Evolutionary conservation across 106 monocot species (phyloP), one percentile per base, ranked within the genome.

Genomic region (Xerophyta viscosa): DNA sequence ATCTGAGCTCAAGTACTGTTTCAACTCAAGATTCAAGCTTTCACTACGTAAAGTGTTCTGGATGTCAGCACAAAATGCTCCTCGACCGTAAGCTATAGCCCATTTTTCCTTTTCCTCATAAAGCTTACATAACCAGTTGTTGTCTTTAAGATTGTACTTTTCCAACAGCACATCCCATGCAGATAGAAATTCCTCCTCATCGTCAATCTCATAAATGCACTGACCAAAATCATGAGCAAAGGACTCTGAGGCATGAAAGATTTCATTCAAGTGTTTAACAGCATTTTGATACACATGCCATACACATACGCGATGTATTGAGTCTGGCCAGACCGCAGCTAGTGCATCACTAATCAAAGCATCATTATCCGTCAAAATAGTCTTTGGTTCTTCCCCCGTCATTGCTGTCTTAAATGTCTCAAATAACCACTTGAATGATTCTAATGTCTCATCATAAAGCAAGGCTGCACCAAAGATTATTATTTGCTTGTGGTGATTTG

Each of bases 391-490:
- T 52, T 72, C 76, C 14, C 71, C 79, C 22, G 55, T 50, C 84
- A 84, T 72, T 14, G 68, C 70, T 17, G 33, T 47, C 37, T 72
- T 79, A 50, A 84, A 84, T 37, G 79, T 76, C 61, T 84, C 79
- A 62, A 84, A 76, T 53, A 84, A 48, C 84, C 84, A 84, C 41
- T 76, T 84, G 24, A 76, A 69, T 27, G 79, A 75, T 65, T 79
- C 84, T 22, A 31, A 24, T 20, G 68, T 65, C 52, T 84, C 79
- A 70, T 84, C 75, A 51, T 79, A 79, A 8, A 84, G 27, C 37
- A 84, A 74, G 27, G 75, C 75, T 8, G 84, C 60, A 62, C 79
- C 75, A 66, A 79, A 84, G 20, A 76, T 75, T 46, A 84, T 41
- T 25, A 44, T 58, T 64, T 84, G 84, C 52, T 69, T 71, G 31